A percentile compares a stretch with the other conserved stretches of the same genome.
These are phyloP conservation scores for Pyrrhoderma noxium DNA, from an alignment of 1,284 basidiomycete genomes.

Conservation along the genomic window DNA sequence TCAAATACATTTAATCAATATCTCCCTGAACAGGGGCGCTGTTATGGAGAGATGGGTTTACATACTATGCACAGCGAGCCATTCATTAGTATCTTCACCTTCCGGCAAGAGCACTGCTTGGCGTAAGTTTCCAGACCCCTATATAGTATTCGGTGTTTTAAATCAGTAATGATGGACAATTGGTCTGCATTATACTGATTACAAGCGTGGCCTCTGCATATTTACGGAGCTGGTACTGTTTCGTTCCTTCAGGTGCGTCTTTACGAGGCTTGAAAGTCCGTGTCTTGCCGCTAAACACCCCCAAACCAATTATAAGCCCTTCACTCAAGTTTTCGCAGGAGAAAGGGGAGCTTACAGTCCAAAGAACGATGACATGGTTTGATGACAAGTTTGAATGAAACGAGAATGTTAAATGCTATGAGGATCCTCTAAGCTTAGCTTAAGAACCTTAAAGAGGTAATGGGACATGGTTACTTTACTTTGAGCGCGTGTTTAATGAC, in stretches of 20 bases:
- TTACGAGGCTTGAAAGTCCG: conserved; percentile 96
- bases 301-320: conserved; percentile 9
- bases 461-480: too few relatives aligned
- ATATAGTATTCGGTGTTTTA: background rate
- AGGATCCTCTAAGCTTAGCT: too few relatives aligned
- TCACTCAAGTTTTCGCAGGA: background rate
- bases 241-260: conserved; percentile 92
- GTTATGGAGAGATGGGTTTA: conserved; percentile 11
- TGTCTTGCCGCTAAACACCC: conserved; percentile 66
- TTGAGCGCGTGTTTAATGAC: too few relatives aligned
- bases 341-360: conserved; percentile 54
- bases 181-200: conserved; percentile 25
- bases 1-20: background rate
- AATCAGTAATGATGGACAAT: conserved; percentile 1
- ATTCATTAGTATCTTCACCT: conserved; percentile 92
- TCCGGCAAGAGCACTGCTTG: conserved; percentile 88
- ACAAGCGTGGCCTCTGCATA: conserved; percentile 97
- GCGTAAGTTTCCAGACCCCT: conserved; percentile 92
- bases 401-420: too few relatives aligned
- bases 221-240: conserved; percentile 94
- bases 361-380: conserved; percentile 74
- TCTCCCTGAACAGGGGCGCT: background rate
- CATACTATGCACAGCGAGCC: conserved; percentile 94
- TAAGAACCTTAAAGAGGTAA: too few relatives aligned
- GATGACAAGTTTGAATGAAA: background rate